Percentiles rank a stretch among this genome's conserved stretches.
Evolutionary conservation across 2,329 filamentous ascomycete genomes (phyloP).

Genomic region (Massarina eburnea): DNA sequence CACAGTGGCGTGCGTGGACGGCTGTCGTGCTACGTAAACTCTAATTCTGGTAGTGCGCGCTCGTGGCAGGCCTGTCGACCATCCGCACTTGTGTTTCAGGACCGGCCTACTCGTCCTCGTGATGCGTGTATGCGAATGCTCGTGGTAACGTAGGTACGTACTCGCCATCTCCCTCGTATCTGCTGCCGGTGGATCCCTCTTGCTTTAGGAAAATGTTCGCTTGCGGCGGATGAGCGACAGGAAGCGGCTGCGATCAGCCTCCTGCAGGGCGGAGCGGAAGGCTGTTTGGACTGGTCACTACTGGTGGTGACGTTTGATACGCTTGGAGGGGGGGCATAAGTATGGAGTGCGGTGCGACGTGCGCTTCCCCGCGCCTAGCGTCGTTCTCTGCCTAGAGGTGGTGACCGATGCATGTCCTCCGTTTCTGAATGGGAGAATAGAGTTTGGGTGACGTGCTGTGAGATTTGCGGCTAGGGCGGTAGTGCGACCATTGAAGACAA

Average conservation of each 20-base stretch:
- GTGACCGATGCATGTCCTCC: background rate
- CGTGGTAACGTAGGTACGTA: no score
- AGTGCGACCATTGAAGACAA: background rate
- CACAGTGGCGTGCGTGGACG: constrained; percentile 1
- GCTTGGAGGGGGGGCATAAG: no score
- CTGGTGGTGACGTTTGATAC: no score
- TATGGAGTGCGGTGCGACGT: background rate
- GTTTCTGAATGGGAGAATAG: background rate
- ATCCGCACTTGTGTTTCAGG: constrained; percentile 3
- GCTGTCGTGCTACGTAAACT: constrained; percentile 3
- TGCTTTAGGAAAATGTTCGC: no score
- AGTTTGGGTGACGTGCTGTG: constrained; percentile 1
- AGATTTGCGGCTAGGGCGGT: constrained; percentile 2
- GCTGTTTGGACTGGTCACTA: no score
- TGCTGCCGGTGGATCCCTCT: no score
- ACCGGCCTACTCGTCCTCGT: background rate
- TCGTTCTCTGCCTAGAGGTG: background rate
- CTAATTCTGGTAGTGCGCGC: constrained; percentile 3
- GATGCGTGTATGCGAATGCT: background rate
- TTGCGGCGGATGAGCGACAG: no score
- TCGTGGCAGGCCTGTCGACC: constrained; percentile 5
- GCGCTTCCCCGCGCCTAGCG: background rate
- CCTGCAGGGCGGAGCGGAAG: no score
- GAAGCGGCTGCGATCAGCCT: no score
- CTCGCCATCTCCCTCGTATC: no score